Base-by-base conservation (phyloP, 2,329 filamentous ascomycete species). In the Aureobasidium sp. region DNA sequence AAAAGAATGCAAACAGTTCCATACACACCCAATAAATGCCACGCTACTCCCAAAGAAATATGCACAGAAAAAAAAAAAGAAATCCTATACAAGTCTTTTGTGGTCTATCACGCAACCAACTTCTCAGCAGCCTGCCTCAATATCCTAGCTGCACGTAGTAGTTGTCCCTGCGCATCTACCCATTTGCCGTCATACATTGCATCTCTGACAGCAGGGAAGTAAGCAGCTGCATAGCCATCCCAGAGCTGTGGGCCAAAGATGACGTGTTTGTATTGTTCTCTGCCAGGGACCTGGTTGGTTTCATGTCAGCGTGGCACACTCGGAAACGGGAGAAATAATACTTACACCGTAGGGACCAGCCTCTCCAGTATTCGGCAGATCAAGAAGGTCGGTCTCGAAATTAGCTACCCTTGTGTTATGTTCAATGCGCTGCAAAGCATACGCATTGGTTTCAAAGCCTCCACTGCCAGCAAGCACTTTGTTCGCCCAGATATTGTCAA, bases 231-330 rank as follows among this genome's bases (percentile, higher is more conserved):
- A 66, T 87, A 83, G 41, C 82, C 84, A 37, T 86, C 86, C 87
- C 90, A 92, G 3, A 84, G 78, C 69, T 90, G 84, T 0, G 94
- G 94, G 1, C 89, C 93, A 71, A 92, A 96, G 61, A 99, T 77
- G 70, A 95, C 82, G 74, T 97, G 94, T 74, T 95, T 96, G 81
- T 91, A 99, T 75, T 97, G 94, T 5, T 89, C 89, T 66, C 93
- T 86, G 68, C 90, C 90, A 42, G 90, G 89, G 5, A 96, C 82
- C 88, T 91, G 61, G 55, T 5, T 65, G 63, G 4, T 3, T n/a
- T 11, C 1, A 14, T 5, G 11, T 58, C 42, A 41, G 21, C 21
- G 21, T 21, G 21, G 21, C 21, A 21, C 21, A 21, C 21, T 21
- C 21, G 21, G 21, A 21, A 21, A 21, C 21, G 21, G 21, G 21